Evolutionary conservation across 257 asterid genomes (phyloP).

Genomic region (Fraxinus anomala): DNA sequence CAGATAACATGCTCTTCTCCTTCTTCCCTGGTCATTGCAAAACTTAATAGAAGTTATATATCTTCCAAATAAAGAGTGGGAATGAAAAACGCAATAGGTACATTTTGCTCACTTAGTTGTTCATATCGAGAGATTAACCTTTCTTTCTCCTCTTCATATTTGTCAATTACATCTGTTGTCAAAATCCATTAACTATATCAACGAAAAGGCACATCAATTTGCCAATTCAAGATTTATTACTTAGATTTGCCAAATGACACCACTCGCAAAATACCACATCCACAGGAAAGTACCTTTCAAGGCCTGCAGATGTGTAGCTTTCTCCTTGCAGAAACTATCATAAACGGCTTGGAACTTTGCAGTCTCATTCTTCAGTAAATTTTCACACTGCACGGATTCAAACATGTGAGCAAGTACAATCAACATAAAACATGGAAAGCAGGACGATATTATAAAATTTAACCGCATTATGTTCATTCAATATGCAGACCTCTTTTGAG

Average conservation of each 20-base stretch:
- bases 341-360: conserved; percentile 62
- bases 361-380: conserved; percentile 65
- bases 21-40: conserved; percentile 66
- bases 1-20: conserved; percentile 76
- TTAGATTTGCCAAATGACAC: background rate
- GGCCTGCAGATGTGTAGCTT: conserved; percentile 65
- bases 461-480: conserved; percentile 16
- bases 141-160: conserved; percentile 86
- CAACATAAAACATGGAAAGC: conserved; percentile 32
- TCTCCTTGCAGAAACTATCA: conserved; percentile 78
- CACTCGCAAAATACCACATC: conserved; percentile 4
- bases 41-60: background rate
- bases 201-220: background rate
- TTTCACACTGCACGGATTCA: conserved; percentile 75
- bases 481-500: conserved; percentile 76
- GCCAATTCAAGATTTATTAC: background rate
- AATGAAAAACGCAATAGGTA: conserved; percentile 8
- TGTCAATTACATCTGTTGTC: conserved; percentile 73
- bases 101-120: conserved; percentile 68
- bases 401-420: conserved; percentile 10
- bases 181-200: conserved; percentile 29
- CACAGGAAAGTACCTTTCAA: conserved; percentile 53
- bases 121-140: conserved; percentile 65
- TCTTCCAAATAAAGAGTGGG: conserved; percentile 14
- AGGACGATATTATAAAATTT: conserved; percentile 17